Evolutionary conservation across 345 rosid species (phyloP).

Genomic region (Sisymbrium irio): DNA sequence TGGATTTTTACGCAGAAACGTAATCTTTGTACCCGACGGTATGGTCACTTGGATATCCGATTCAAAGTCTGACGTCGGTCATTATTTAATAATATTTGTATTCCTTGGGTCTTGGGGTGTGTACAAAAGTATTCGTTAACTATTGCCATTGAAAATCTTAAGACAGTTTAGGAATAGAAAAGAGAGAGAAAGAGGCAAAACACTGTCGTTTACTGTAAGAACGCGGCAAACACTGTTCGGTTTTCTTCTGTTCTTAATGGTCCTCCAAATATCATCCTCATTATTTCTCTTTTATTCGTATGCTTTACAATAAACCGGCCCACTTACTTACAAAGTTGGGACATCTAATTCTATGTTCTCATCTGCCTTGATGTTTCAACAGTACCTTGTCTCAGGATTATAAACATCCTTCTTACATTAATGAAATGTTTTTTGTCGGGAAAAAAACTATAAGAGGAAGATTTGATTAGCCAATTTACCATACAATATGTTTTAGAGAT

Average conservation of each 20-base stretch:
- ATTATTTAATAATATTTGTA: background rate
- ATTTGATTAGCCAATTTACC: background rate
- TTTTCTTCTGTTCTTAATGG: background rate
- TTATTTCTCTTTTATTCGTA: no score
- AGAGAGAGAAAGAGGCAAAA: background rate
- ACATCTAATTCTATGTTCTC: no score
- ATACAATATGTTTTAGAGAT: background rate
- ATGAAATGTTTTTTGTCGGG: no score
- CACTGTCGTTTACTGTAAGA: background rate
- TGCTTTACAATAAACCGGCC: no score
- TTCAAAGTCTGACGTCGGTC: constrained; percentile 3
- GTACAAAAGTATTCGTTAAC: background rate
- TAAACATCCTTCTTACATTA: no score
- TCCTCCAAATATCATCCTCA: no score
- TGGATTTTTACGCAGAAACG: background rate
- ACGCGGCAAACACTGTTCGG: background rate
- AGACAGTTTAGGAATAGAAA: background rate
- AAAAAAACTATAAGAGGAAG: background rate
- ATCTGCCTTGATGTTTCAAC: no score
- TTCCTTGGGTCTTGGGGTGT: background rate
- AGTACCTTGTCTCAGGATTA: no score
- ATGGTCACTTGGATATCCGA: constrained; percentile 26
- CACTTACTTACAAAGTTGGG: no score
- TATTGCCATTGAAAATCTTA: background rate
- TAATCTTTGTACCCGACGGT: constrained; percentile 5